A percentile compares a stretch with the other conserved stretches of the same genome.
Evolutionary conservation across 805 yeast species (phyloP).

Genomic region (Saccharomycopsis sp.): DNA sequence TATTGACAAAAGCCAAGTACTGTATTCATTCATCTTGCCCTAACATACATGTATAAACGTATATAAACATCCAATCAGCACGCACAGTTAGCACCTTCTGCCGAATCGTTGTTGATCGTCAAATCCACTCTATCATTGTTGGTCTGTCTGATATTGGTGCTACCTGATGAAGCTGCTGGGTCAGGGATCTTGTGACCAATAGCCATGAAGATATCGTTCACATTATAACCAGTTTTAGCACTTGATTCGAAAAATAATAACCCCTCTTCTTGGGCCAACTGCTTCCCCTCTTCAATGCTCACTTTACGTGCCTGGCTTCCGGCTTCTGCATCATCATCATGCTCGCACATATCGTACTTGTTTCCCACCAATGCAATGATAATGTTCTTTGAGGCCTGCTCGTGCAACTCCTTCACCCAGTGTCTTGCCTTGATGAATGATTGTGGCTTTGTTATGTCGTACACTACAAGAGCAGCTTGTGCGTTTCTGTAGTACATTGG

Average conservation of each 20-base stretch:
- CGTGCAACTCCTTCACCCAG: constrained; percentile 95
- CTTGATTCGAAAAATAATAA: constrained; percentile 88
- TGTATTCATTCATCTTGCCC: not conserved
- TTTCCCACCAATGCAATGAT: constrained; percentile 92
- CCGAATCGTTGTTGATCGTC: constrained; percentile 29
- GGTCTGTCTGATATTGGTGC: constrained; percentile 6
- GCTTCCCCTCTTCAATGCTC: constrained; percentile 77
- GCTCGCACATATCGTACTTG: constrained; percentile 71
- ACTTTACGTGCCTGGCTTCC: constrained; percentile 53
- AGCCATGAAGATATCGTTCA: constrained; percentile 83
- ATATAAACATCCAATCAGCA: constrained; percentile 27
- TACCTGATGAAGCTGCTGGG: not conserved
- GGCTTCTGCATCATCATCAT: constrained; percentile 23
- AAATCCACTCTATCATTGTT: constrained; percentile 32
- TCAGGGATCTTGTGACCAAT: constrained; percentile 82
- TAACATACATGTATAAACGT: too few species aligned
- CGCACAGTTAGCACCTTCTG: constrained; percentile 28
- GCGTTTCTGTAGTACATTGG: constrained; percentile 98
- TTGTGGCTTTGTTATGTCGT: constrained; percentile 92
- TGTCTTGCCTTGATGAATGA: constrained; percentile 94
- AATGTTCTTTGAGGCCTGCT: constrained; percentile 89
- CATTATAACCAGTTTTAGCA: constrained; percentile 86
- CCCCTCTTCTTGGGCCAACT: constrained; percentile 85
- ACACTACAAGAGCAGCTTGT: constrained; percentile 92
- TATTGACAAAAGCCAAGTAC: not conserved